phyloP scores from a whole-genome alignment of 371 early-diverging fungal genomes.

The Rhizopus arrhizus region DNA sequence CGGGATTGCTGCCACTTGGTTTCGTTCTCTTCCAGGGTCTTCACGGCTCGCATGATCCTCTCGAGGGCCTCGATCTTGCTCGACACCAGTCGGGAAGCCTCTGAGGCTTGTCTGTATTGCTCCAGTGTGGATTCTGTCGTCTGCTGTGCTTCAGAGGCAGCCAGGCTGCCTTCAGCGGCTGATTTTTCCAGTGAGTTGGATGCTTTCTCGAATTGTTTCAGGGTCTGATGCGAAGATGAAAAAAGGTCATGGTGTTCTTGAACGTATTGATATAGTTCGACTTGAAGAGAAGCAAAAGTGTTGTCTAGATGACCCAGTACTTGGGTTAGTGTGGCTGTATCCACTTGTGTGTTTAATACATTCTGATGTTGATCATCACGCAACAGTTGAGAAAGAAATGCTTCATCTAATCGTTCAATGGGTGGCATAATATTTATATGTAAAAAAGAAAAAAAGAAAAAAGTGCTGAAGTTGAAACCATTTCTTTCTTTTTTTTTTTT shows the following conservation, averaged over 20 bases:
- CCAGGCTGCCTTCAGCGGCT: too few species aligned
- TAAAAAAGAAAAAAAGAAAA: not conserved
- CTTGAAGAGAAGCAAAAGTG: slow-evolving; percentile 22
- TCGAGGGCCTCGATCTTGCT: slow-evolving; percentile 21
- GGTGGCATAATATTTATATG: slow-evolving; percentile 20
- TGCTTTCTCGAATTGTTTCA: not conserved
- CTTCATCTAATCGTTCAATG: slow-evolving; percentile 21
- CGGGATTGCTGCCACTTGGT: not conserved
- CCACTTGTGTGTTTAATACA: slow-evolving; percentile 7
- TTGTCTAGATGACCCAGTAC: slow-evolving; percentile 17
- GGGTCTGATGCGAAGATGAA: slow-evolving; percentile 9
- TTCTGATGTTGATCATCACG: not conserved
- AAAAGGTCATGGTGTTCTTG: slow-evolving; percentile 20
- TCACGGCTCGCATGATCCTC: slow-evolving; percentile 5
- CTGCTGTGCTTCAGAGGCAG: not conserved
- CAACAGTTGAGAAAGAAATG: slow-evolving; percentile 21
- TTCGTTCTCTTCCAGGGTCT: slow-evolving; percentile 5
- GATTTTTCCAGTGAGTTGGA: not conserved
- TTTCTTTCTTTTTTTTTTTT: slow-evolving; percentile 2
- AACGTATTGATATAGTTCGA: slow-evolving; percentile 21
- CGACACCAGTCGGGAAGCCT: slow-evolving; percentile 14
- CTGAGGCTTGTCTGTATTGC: slow-evolving; percentile 16
- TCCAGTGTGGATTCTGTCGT: slow-evolving; percentile 5
- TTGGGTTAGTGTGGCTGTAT: slow-evolving; percentile 9
- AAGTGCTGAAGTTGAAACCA: slow-evolving; percentile 1